These are phyloP conservation scores for Hypoxylon sp. DNA, from an alignment of 2,329 filamentous ascomycete species.

Conservation along the genomic window DNA sequence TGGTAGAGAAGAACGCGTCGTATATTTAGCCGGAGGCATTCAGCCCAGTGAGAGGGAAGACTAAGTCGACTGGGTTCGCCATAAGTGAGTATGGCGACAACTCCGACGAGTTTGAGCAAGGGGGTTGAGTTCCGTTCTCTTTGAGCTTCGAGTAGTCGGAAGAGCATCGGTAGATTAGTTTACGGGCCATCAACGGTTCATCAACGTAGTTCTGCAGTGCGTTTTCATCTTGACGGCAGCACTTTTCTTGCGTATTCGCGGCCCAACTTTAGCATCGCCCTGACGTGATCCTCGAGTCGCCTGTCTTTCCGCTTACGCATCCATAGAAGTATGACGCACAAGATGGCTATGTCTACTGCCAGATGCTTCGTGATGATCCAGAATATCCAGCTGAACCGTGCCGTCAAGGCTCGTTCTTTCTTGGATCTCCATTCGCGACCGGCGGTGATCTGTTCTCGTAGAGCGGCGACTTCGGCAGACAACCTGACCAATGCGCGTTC, in stretches of 20 bases:
- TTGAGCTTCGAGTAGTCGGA: not conserved
- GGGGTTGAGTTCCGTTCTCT: not conserved
- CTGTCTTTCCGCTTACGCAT: constrained; percentile 75
- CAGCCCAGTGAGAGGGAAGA: not conserved
- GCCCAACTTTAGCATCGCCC: constrained; percentile 65
- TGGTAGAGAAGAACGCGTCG: no score
- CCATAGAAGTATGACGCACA: constrained; percentile 73
- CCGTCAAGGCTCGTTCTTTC: constrained; percentile 68
- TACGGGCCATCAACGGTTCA: constrained; percentile 14
- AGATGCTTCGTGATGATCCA: constrained; percentile 78
- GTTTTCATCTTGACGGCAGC: constrained; percentile 62
- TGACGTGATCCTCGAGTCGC: constrained; percentile 76
- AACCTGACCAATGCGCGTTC: constrained; percentile 87
- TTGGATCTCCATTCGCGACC: constrained; percentile 75
- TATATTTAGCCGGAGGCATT: no score
- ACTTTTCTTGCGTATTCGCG: constrained; percentile 67
- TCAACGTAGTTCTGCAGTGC: not conserved
- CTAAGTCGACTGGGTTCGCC: no score
- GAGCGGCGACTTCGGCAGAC: constrained; percentile 89
- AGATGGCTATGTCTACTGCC: constrained; percentile 71
- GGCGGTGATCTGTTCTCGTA: constrained; percentile 87
- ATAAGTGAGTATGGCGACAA: no score
- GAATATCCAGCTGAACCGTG: constrained; percentile 75
- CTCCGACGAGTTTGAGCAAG: no score
- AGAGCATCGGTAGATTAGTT: not conserved